These are phyloP conservation scores for Podila clonocystis DNA, from an alignment of 192 early-diverging fungal species.

Conservation along the genomic window DNA sequence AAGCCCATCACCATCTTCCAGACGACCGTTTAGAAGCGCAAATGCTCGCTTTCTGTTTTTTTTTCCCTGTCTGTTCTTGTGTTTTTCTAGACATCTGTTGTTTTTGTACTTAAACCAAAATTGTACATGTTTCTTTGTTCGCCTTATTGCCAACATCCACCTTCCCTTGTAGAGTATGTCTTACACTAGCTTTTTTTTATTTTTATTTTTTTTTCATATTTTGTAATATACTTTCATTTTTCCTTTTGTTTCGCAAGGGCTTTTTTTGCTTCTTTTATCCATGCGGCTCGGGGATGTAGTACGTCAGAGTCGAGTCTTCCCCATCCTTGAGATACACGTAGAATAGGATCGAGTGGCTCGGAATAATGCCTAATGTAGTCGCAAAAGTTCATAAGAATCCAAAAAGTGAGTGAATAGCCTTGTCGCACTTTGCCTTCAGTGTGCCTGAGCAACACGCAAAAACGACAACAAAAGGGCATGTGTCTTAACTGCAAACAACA, in stretches of 20 bases:
- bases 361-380: neutral
- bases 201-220: neutral
- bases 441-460: neutral
- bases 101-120: no score
- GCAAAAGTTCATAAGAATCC: neutral
- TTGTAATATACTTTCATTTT: neutral
- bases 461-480: neutral
- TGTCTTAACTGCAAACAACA: conserved; percentile 77
- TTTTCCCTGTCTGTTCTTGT: neutral
- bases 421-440: neutral
- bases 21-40: conserved; percentile 9
- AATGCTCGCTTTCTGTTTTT: neutral
- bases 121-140: no score
- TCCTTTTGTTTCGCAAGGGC: neutral
- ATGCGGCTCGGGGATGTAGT: neutral
- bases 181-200: neutral
- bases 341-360: neutral
- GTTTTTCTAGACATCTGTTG: no score
- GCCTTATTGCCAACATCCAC: no score
- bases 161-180: no score
- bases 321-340: neutral
- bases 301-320: conserved; percentile 2
- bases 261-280: neutral
- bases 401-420: neutral
- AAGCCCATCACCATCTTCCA: conserved; percentile 46